A percentile compares a stretch with the other conserved stretches of the same genome.
Evolutionary conservation across 768 basidiomycete species (phyloP).

Genomic region (Mycena indigotica): DNA sequence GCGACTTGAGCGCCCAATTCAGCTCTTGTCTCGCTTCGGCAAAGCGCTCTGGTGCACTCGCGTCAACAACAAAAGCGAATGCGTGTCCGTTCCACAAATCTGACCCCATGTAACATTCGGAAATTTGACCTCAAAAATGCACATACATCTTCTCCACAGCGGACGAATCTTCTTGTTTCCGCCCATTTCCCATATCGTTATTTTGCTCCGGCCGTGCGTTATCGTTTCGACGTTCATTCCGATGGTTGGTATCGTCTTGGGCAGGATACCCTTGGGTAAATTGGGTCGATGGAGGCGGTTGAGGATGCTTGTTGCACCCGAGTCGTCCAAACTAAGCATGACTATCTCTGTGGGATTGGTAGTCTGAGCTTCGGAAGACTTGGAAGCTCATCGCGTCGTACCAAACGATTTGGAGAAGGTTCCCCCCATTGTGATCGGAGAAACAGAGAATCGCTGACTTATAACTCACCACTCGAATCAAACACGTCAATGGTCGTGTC

Average conservation of each 20-base stretch:
- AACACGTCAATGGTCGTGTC: too few species aligned
- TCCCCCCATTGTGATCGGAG: too few species aligned
- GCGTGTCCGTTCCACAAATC: constrained; percentile 39
- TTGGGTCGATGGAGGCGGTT: constrained; percentile 34
- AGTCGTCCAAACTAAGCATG: constrained; percentile 28
- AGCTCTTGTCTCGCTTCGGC: constrained; percentile 48
- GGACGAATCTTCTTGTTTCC: constrained; percentile 50
- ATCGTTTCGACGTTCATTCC: constrained; percentile 57
- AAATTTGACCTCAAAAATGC: background rate
- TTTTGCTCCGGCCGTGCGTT: constrained; percentile 32
- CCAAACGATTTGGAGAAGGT: background rate
- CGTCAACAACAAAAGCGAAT: constrained; percentile 54
- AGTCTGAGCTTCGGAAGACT: too few species aligned
- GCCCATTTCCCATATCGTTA: constrained; percentile 59
- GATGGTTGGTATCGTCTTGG: constrained; percentile 30
- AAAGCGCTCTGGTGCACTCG: constrained; percentile 48
- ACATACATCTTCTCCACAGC: constrained; percentile 33
- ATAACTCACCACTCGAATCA: too few species aligned
- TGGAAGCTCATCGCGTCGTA: background rate
- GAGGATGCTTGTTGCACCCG: constrained; percentile 31
- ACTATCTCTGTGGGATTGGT: background rate
- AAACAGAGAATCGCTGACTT: too few species aligned
- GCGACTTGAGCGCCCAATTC: constrained; percentile 44
- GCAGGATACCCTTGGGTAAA: constrained; percentile 18
- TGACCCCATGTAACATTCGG: background rate